These are phyloP conservation scores for Scenedesmus sp. DNA, from an alignment of 163 green algal genomes.

Conservation along the genomic window DNA sequence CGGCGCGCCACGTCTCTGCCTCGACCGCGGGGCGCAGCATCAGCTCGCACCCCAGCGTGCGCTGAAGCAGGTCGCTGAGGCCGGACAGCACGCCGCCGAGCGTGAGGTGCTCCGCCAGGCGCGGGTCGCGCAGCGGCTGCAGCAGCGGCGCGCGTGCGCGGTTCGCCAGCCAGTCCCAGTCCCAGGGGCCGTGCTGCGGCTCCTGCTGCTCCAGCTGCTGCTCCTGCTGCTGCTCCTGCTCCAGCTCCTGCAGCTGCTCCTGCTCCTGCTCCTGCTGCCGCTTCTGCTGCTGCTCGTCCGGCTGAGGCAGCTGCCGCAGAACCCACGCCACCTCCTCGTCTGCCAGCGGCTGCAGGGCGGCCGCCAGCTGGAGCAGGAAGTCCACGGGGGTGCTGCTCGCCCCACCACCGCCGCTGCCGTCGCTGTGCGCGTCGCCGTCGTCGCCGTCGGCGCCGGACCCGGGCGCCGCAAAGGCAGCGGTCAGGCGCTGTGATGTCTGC, in stretches of 20 bases:
- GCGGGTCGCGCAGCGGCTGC: neutral
- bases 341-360: slow-evolving; percentile 19
- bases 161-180: slow-evolving; percentile 19
- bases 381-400: neutral
- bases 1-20: slow-evolving; percentile 19
- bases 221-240: neutral
- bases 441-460: too few species aligned
- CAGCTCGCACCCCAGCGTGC: slow-evolving; percentile 31
- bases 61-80: slow-evolving; percentile 32
- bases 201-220: neutral
- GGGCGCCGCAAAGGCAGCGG: too few species aligned
- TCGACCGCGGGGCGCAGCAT: neutral
- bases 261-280: slow-evolving; percentile 22
- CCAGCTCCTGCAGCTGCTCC: neutral
- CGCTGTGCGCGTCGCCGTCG: neutral
- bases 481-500: neutral
- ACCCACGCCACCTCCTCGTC: slow-evolving; percentile 17
- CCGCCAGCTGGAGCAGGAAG: slow-evolving; percentile 22
- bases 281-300: slow-evolving; percentile 1
- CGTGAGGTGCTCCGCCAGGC: slow-evolving; percentile 21
- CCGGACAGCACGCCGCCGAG: slow-evolving; percentile 26
- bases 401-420: neutral
- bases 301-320: slow-evolving; percentile 13
- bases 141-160: neutral
- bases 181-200: too few species aligned